These are phyloP conservation scores for Cladorrhinum sp. DNA, from an alignment of 2,329 filamentous ascomycete species.

Conservation along the genomic window DNA sequence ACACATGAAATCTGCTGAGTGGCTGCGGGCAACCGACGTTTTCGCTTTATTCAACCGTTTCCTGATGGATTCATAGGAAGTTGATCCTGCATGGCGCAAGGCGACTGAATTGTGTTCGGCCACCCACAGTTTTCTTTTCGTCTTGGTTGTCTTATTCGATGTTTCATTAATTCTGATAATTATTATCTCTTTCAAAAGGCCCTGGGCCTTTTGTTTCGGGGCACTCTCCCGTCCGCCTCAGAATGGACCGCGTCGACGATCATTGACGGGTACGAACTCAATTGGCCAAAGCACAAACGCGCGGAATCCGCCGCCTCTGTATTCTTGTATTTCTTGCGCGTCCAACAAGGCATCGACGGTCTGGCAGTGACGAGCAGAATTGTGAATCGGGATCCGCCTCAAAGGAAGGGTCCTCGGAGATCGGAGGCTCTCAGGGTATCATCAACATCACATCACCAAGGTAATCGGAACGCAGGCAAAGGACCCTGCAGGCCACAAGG, in stretches of 20 bases:
- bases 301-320: not conserved
- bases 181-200: not conserved
- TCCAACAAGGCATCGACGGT: not conserved
- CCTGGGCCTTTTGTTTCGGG: not conserved
- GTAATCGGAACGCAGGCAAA: not conserved
- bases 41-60: not conserved
- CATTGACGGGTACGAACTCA: not conserved
- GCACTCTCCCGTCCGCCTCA: not conserved
- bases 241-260: not conserved
- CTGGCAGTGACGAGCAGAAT: not conserved
- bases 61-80: no score
- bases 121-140: not conserved
- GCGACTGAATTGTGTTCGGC: not conserved
- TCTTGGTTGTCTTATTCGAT: not conserved
- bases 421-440: not conserved
- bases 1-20: not conserved
- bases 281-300: not conserved
- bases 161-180: not conserved
- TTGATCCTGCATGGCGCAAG: not conserved
- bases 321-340: not conserved
- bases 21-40: not conserved
- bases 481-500: not conserved
- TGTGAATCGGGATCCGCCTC: not conserved
- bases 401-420: not conserved
- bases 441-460: not conserved